Evolutionary conservation across 176 grass and related monocot genomes (phyloP), one percentile per base, ranked within the genome.

Genomic region (Avena sativa): DNA sequence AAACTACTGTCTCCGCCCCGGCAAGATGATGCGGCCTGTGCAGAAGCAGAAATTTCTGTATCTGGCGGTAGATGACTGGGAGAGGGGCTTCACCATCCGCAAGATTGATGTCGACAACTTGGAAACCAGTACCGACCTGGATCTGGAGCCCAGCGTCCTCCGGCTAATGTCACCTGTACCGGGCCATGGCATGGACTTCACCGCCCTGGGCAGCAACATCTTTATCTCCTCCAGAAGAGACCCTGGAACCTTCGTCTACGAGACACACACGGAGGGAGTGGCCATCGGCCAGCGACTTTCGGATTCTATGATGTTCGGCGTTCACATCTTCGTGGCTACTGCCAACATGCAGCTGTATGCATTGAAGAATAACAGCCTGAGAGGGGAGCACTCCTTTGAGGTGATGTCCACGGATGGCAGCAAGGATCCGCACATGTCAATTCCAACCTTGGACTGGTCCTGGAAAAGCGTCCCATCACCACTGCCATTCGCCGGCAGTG

Each of bases 391-490:
- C 12, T 65, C 83, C 30, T 85, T 85, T 4, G 19, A 67, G 34
- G 59, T 23, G 12, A 78, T 85, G 73, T 56, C 83, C 63, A 66
- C 13, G 0, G 63, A 7, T 66, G 63, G 12, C 12, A 6, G 1
- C 26, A 66, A 63, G 21, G 60, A 66, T 66, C 63, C 1, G 25
- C 26, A 66, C 12, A 66, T 32, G 25, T 32, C 63, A 3, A 77
- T 28, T 26, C 17, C 38, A 8, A 2, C 2, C 51, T 32, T 6
- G 16, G 82, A 56, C 36, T 63, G 36, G 82, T 50, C 71, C 9
- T 84, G 82, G 82, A 62, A 8, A 48, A 84, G 56, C 6, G 25
- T 84, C 5, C 25, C 10, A 6, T 59, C 57, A 0, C 71, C 83
- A 1, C 71, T 66, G 63, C 63, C 71, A 1, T 76, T 76, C 38